phyloP scores from a whole-genome alignment of 106 monocot genomes.

The Apostasia shenzhenica region DNA sequence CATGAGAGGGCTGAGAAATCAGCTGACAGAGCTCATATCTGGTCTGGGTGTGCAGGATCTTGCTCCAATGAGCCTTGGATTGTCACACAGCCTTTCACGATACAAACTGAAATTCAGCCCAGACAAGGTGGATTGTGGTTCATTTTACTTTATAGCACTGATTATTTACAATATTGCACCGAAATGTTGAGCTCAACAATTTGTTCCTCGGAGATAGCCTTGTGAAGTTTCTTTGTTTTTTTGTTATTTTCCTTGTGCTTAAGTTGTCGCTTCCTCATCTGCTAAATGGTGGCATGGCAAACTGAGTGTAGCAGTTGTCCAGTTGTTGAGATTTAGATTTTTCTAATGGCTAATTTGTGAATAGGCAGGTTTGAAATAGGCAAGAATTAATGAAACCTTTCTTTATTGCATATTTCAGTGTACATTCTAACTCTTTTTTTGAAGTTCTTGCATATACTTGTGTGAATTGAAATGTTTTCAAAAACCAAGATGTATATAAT shows the following conservation, averaged over 20 bases:
- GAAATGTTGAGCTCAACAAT: neutral
- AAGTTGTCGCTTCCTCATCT: no score
- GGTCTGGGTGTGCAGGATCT: slow-evolving; percentile 84
- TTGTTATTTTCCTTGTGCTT: no score
- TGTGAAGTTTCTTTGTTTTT: no score
- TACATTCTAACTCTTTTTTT: neutral
- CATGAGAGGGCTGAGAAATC: slow-evolving; percentile 90
- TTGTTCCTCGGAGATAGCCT: no score
- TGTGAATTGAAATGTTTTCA: neutral
- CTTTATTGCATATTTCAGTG: neutral
- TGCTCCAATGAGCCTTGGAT: slow-evolving; percentile 93
- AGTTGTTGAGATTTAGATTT: no score
- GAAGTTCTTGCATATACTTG: neutral
- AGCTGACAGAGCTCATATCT: slow-evolving; percentile 82
- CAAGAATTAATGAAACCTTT: neutral
- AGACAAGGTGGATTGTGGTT: slow-evolving; percentile 61
- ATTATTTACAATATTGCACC: neutral
- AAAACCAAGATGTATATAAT: neutral
- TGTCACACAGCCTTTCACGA: slow-evolving; percentile 91
- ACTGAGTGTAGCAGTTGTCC: no score
- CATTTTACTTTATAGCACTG: neutral
- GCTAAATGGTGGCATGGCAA: no score
- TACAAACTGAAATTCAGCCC: slow-evolving; percentile 98
- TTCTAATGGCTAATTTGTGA: no score
- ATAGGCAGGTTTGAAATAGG: no score